Evolutionary conservation across 768 basidiomycete species (phyloP).

Genomic region (Naematelia encephala): DNA sequence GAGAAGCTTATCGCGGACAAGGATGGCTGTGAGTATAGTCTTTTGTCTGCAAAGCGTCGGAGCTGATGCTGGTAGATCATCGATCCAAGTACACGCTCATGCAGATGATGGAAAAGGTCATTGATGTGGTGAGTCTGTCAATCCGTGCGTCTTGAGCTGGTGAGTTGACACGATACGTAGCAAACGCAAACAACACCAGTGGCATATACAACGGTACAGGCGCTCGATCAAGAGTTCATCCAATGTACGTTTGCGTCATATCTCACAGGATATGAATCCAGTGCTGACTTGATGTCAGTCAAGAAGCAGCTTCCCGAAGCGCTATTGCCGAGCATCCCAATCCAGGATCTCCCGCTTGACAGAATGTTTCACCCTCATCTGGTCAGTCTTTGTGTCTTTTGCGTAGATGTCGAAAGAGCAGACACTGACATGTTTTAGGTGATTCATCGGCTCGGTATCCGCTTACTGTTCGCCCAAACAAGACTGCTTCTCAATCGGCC

Average conservation of each 20-base stretch:
- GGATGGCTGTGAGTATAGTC: constrained; percentile 31
- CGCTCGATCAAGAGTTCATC: constrained; percentile 40
- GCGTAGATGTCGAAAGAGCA: not conserved
- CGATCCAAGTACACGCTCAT: constrained; percentile 37
- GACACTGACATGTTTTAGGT: constrained; percentile 16
- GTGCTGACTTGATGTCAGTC: constrained; percentile 25
- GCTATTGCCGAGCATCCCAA: constrained; percentile 33
- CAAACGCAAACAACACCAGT: constrained; percentile 44
- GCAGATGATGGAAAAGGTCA: constrained; percentile 42
- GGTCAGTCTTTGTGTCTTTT: constrained; percentile 24
- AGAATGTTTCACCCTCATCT: constrained; percentile 42
- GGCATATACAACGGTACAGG: constrained; percentile 28
- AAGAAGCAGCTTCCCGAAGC: constrained; percentile 36
- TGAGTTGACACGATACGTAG: constrained; percentile 5
- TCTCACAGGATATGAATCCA: not conserved
- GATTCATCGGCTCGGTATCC: constrained; percentile 46
- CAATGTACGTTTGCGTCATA: constrained; percentile 24
- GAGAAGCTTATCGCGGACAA: constrained; percentile 25
- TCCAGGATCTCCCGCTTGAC: constrained; percentile 37
- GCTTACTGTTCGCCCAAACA: constrained; percentile 41
- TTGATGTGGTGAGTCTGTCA: constrained; percentile 30
- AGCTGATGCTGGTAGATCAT: constrained; percentile 23
- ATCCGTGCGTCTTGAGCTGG: not conserved
- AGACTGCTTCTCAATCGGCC: constrained; percentile 48
- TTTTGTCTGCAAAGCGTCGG: not conserved